These are phyloP conservation scores for Candolleomyces eurysporus DNA, from an alignment of 768 basidiomycete genomes.

Conservation along the genomic window DNA sequence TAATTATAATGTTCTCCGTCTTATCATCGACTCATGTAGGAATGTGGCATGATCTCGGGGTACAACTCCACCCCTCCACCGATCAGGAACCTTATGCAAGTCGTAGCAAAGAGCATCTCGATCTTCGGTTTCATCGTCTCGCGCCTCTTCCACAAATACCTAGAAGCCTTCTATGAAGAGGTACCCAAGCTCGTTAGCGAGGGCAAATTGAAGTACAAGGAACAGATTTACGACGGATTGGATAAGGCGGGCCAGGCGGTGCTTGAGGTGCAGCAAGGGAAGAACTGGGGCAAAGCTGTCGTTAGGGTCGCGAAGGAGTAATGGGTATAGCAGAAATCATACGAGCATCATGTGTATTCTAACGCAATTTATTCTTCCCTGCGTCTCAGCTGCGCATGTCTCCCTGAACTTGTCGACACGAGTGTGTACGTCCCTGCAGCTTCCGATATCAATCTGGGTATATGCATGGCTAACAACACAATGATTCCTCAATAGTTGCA, in stretches of 20 bases:
- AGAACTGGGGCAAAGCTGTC: conserved; percentile 23
- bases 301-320: conserved; percentile 21
- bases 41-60: neutral
- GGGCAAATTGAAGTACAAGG: conserved; percentile 36
- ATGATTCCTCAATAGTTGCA: no score
- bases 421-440: no score
- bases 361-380: no score
- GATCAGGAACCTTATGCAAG: conserved; percentile 32
- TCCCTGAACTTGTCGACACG: no score
- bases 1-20: neutral
- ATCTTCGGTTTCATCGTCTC: conserved; percentile 42
- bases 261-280: conserved; percentile 23
- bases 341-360: no score
- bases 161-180: conserved; percentile 32
- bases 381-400: no score
- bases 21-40: neutral
- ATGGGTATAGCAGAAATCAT: no score
- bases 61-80: neutral
- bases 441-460: no score
- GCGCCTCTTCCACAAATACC: conserved; percentile 24
- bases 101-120: conserved; percentile 39
- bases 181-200: conserved; percentile 34
- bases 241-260: conserved; percentile 36
- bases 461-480: no score
- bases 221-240: conserved; percentile 35